Percentiles rank a stretch among this genome's conserved stretches.
Evolutionary conservation across 192 early-diverging fungal species (phyloP).

Genomic region (Rhizoclosmatium globosum): DNA sequence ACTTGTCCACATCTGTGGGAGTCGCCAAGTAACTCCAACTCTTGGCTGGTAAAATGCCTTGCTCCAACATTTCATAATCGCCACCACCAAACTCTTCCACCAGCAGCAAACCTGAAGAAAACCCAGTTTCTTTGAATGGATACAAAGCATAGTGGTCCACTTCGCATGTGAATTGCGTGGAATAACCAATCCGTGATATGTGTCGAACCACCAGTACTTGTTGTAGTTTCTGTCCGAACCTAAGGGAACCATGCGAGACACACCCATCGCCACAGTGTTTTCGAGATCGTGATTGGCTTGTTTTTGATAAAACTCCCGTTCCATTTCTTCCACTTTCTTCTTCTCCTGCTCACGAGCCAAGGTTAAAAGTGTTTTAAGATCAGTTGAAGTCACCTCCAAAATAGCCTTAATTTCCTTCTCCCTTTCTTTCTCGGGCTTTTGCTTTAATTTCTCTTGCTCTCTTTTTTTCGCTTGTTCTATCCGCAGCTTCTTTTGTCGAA

Average conservation of each 20-base stretch:
- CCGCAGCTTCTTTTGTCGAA: slow-evolving; percentile 21
- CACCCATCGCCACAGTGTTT: slow-evolving; percentile 62
- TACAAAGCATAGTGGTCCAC: background rate
- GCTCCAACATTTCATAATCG: slow-evolving; percentile 43
- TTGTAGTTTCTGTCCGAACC: slow-evolving; percentile 88
- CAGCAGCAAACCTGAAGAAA: slow-evolving; percentile 49
- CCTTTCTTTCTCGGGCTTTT: background rate
- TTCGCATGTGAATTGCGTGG: slow-evolving; percentile 41
- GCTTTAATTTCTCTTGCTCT: slow-evolving; percentile 48
- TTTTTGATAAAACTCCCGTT: slow-evolving; percentile 57
- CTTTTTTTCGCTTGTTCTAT: slow-evolving; percentile 43
- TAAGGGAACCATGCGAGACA: slow-evolving; percentile 74
- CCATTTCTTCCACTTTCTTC: slow-evolving; percentile 63
- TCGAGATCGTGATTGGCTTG: slow-evolving; percentile 79
- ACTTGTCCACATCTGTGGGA: slow-evolving; percentile 62
- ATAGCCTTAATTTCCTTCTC: background rate
- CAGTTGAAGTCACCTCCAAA: background rate
- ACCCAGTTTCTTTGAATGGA: slow-evolving; percentile 24
- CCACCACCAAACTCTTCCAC: slow-evolving; percentile 53
- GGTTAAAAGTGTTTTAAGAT: background rate
- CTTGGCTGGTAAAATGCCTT: slow-evolving; percentile 42
- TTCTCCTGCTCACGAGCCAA: slow-evolving; percentile 33
- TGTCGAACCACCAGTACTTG: slow-evolving; percentile 92
- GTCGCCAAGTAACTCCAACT: slow-evolving; percentile 62
- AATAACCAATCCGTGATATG: slow-evolving; percentile 67